Evolutionary conservation across 1,139 yeast species (phyloP).

Genomic region (Ogataea hybrid): DNA sequence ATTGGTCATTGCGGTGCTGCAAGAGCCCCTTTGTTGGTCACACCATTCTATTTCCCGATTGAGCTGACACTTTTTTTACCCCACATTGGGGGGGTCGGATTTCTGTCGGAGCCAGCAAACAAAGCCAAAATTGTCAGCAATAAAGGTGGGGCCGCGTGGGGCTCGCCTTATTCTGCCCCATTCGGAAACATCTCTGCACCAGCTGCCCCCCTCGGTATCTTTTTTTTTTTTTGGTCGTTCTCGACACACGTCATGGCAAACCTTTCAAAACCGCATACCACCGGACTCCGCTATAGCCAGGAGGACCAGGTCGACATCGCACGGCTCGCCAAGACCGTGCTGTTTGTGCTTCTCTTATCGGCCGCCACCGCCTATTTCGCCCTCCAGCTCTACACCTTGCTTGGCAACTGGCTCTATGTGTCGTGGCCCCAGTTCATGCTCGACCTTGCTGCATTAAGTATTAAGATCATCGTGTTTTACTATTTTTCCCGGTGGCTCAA

Average conservation of each 20-base stretch:
- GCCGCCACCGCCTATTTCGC: slow-evolving; percentile 14
- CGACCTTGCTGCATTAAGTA: slow-evolving; percentile 14
- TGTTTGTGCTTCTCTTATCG: slow-evolving; percentile 17
- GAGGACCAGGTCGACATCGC: slow-evolving; percentile 22
- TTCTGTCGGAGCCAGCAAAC: slow-evolving; percentile 6
- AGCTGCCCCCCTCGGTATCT: background rate
- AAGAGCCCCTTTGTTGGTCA: slow-evolving; percentile 6
- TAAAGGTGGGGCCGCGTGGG: slow-evolving; percentile 4
- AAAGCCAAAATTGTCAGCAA: slow-evolving; percentile 5
- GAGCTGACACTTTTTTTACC: slow-evolving; percentile 3
- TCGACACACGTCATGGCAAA: slow-evolving; percentile 4
- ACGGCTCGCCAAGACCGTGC: slow-evolving; percentile 18
- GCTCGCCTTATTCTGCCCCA: background rate
- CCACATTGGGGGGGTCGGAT: slow-evolving; percentile 10
- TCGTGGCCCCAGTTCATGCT: slow-evolving; percentile 8
- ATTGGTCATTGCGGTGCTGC: slow-evolving; percentile 6
- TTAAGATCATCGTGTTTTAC: slow-evolving; percentile 16
- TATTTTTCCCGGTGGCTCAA: slow-evolving; percentile 22
- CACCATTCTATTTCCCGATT: slow-evolving; percentile 2
- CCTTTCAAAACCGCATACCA: background rate
- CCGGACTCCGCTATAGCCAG: slow-evolving; percentile 20
- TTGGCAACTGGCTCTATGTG: slow-evolving; percentile 10
- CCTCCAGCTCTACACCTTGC: slow-evolving; percentile 13
- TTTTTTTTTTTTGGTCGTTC: background rate
- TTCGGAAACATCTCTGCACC: slow-evolving; percentile 5